Conservation (phyloP, 192 early-diverging fungal genomes). For the Phlyctochytrium planicorne region DNA sequence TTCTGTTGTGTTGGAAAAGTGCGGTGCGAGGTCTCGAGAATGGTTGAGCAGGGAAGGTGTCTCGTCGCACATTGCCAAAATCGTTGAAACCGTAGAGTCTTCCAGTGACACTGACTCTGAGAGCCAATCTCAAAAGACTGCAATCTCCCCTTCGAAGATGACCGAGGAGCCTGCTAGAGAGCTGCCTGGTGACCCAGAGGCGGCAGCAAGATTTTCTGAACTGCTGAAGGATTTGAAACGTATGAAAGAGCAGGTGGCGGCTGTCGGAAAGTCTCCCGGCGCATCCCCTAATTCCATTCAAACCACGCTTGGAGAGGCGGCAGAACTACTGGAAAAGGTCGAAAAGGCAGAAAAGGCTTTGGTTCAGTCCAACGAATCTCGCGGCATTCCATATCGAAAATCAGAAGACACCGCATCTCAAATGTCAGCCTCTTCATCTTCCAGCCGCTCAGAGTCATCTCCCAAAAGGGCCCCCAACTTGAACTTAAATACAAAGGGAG, state of each 20-base stretch:
- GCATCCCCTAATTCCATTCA: neutral
- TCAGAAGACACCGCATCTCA: too few species aligned
- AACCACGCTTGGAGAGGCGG: neutral
- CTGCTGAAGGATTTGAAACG: conserved; percentile 31
- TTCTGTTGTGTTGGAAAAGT: conserved; percentile 59
- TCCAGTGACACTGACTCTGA: neutral
- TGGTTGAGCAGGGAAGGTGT: conserved; percentile 79
- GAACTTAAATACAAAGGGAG: too few species aligned
- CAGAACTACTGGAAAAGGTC: neutral
- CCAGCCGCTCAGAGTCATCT: too few species aligned
- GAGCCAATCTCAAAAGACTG: too few species aligned
- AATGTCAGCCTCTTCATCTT: too few species aligned
- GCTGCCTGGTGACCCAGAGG: neutral
- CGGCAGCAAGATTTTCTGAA: conserved; percentile 9
- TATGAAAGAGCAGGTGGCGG: conserved; percentile 24
- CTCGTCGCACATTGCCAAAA: conserved; percentile 54
- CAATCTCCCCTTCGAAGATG: too few species aligned
- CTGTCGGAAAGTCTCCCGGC: too few species aligned
- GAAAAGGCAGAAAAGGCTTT: neutral
- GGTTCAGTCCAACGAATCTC: too few species aligned
- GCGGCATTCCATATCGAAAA: too few species aligned
- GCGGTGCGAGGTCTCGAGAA: conserved; percentile 53
- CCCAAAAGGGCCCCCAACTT: too few species aligned
- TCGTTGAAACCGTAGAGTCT: conserved; percentile 29
- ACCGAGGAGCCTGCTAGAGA: too few species aligned